Percentiles rank a stretch among this genome's conserved stretches.
phyloP scores from a whole-genome alignment of 306 rosid species.

The Bauhinia variegata region DNA sequence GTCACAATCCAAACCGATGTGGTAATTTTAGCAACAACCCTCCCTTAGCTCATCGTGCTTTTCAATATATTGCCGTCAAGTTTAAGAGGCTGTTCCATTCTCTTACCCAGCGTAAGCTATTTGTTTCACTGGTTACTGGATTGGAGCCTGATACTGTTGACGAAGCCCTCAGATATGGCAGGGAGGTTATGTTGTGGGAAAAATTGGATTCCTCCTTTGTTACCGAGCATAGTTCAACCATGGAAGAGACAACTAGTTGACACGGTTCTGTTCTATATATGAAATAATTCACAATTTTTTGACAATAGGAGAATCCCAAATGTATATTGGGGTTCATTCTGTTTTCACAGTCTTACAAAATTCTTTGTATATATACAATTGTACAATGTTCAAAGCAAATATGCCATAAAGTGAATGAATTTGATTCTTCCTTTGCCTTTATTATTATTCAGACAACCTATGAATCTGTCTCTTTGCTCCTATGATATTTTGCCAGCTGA shows the following conservation, averaged over 20 bases:
- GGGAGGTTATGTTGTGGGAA: slow-evolving; percentile 59
- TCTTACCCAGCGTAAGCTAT: slow-evolving; percentile 59
- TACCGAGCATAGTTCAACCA: slow-evolving; percentile 48
- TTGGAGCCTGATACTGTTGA: slow-evolving; percentile 63
- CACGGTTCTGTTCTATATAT: slow-evolving; percentile 17
- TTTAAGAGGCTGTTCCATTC: slow-evolving; percentile 62
- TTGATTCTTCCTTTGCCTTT: neutral
- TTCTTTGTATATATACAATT: slow-evolving; percentile 22
- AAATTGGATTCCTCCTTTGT: slow-evolving; percentile 45
- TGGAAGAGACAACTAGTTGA: slow-evolving; percentile 50
- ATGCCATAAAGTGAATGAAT: neutral
- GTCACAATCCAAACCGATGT: slow-evolving; percentile 34
- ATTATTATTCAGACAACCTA: neutral
- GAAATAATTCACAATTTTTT: slow-evolving; percentile 16
- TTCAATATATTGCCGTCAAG: slow-evolving; percentile 69
- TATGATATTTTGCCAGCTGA: slow-evolving; percentile 14
- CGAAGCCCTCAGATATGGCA: slow-evolving; percentile 72
- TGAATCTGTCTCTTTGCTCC: too few species aligned
- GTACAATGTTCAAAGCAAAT: neutral
- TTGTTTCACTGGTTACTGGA: slow-evolving; percentile 61
- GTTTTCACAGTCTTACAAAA: neutral
- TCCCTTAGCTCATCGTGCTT: slow-evolving; percentile 58
- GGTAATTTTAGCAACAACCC: slow-evolving; percentile 42
- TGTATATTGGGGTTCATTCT: slow-evolving; percentile 4
- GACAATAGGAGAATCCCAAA: neutral